Evolutionary conservation across 2,329 filamentous ascomycete genomes (phyloP).

Genomic region (Cucurbitaria berberidis): DNA sequence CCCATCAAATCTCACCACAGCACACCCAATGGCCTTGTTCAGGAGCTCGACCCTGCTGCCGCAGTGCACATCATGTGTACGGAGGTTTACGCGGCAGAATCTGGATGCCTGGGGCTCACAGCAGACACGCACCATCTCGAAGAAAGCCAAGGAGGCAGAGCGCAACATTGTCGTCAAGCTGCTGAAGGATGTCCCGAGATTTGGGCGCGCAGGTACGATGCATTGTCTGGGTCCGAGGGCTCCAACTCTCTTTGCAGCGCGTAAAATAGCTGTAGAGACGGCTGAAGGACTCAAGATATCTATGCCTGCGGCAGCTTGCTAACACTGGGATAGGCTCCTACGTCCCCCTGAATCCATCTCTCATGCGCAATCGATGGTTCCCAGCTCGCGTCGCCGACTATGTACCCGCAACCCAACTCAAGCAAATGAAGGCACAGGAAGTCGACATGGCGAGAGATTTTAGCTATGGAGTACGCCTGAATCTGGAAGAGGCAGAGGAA

Average conservation of each 20-base stretch:
- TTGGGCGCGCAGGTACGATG: constrained; percentile 51
- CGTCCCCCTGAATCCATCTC: constrained; percentile 58
- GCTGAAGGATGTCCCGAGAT: constrained; percentile 59
- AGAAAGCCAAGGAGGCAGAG: constrained; percentile 50
- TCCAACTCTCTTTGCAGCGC: neutral
- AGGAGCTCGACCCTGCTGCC: constrained; percentile 42
- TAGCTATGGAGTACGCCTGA: constrained; percentile 48
- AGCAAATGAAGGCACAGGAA: constrained; percentile 54
- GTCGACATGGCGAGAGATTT: constrained; percentile 55
- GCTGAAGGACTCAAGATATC: neutral
- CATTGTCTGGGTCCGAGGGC: neutral
- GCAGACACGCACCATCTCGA: constrained; percentile 55
- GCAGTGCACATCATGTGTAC: constrained; percentile 49
- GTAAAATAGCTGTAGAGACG: neutral
- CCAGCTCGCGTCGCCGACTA: constrained; percentile 60
- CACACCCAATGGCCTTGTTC: constrained; percentile 42
- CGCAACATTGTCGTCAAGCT: constrained; percentile 58
- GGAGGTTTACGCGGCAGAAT: constrained; percentile 40
- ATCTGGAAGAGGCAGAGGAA: constrained; percentile 38
- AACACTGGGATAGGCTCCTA: constrained; percentile 54
- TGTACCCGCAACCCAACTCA: constrained; percentile 54
- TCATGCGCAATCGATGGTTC: constrained; percentile 63
- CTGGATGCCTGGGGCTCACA: constrained; percentile 36
- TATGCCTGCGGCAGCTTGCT: constrained; percentile 17
- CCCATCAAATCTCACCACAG: constrained; percentile 13